Conservation (phyloP, 805 yeast genomes). For the Pichia rugopelliculosa region DNA sequence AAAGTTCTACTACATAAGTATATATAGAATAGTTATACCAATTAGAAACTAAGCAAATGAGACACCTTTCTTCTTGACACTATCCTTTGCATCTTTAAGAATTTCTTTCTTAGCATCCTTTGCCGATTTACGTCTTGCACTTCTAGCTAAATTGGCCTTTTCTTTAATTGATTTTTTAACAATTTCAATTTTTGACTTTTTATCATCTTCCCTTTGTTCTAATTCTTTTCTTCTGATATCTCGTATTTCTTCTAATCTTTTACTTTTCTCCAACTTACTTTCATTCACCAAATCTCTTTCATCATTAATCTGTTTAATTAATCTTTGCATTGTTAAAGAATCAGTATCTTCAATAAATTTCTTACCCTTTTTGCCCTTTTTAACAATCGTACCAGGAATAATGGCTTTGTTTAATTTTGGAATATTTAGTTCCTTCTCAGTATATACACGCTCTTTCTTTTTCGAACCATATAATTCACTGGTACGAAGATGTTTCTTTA, state of each 20-base stretch:
- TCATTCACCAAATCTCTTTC: constrained; percentile 71
- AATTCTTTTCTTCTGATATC: constrained; percentile 81
- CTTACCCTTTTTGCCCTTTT: constrained; percentile 79
- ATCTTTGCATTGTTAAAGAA: constrained; percentile 50
- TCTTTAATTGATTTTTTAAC: constrained; percentile 72
- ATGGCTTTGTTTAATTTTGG: constrained; percentile 79
- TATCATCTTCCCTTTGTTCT: constrained; percentile 71
- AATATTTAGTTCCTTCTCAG: constrained; percentile 71
- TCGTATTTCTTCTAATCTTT: constrained; percentile 83
- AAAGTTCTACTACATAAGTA: background rate
- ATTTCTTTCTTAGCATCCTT: constrained; percentile 25
- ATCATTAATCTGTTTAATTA: constrained; percentile 77
- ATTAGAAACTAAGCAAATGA: constrained; percentile 36
- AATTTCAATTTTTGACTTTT: constrained; percentile 59
- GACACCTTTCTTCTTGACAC: constrained; percentile 36
- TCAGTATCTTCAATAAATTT: constrained; percentile 70
- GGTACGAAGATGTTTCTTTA: constrained; percentile 60
- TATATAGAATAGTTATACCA: background rate
- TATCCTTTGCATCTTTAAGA: constrained; percentile 17
- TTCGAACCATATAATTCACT: constrained; percentile 63
- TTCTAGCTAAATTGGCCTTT: constrained; percentile 65
- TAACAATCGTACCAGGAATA: constrained; percentile 68
- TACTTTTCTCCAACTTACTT: constrained; percentile 83
- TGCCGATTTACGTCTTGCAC: constrained; percentile 54
- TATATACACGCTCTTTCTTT: constrained; percentile 47